Evolutionary conservation across 495 filamentous ascomycete genomes (phyloP), one percentile per base, ranked within the genome.

Genomic region (Daldinia childiae): DNA sequence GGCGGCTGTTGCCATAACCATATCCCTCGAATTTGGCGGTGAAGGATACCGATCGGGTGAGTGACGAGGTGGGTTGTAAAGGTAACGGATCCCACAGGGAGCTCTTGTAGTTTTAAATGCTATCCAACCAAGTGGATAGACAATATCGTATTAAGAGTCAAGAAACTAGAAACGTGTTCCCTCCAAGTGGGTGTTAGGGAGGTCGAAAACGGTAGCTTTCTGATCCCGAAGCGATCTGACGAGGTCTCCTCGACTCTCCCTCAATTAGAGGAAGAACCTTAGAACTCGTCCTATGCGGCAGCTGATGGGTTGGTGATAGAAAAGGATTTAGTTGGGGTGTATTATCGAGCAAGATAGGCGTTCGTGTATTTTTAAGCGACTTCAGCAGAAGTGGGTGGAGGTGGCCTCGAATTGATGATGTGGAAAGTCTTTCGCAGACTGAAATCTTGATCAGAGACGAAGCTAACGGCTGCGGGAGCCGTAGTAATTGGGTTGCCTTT

Each of bases 201-300:
- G 94, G 94, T 86, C 90, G 90, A 88, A 91, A 95, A 80, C 87
- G 88, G 83, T 93, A 85, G 77, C 80, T 82, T 79, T 82, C 92
- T 86, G 90, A 90, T 88, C 90, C 92, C 84, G 90, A 84, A 84
- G 87, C 87, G 88, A 90, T 88, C 90, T 90, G 90, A 89, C 90
- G 87, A 90, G 89, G 90, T 87, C 90, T 91, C 88, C 89, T 90
- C 89, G 92, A 95, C 91, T 92, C 93, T 94, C 92, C 93, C 93
- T 90, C 92, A 72, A 80, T 82, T 83, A 95, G 94, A 94, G 93
- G 94, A 96, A 98, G 94, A 95, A 93, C 89, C 90, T 88, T 86
- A 89, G 87, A 90, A 91, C 88, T 86, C 90, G 89, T 93, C 91
- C 92, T 98, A 98, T 98, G 93, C 94, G 94, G 94, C 94, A 96